Evolutionary conservation across 2,329 filamentous ascomycete genomes (phyloP).

Genomic region (Lachnellula suecica): DNA sequence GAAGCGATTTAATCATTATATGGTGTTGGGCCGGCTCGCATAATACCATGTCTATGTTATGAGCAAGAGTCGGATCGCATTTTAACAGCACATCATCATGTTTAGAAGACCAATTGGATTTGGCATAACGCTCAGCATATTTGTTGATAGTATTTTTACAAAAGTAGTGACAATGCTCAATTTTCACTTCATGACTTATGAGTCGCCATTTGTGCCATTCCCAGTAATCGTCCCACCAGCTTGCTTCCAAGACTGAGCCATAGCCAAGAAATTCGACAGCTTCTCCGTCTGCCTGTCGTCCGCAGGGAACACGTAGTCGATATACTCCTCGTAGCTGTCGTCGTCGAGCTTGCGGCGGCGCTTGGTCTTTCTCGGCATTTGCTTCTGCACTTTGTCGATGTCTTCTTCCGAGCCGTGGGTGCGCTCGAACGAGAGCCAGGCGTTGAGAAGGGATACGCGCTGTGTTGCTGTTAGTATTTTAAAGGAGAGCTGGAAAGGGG

Average conservation of each 20-base stretch:
- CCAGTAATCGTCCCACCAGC: constrained; percentile 31
- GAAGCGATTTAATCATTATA: constrained; percentile 58
- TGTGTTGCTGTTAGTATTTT: constrained; percentile 37
- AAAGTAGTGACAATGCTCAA: not conserved
- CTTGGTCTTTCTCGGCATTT: constrained; percentile 93
- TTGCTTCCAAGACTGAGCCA: constrained; percentile 71
- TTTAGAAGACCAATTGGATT: not conserved
- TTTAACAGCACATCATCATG: not conserved
- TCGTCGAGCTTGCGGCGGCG: constrained; percentile 89
- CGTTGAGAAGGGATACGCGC: constrained; percentile 85
- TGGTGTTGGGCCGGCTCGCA: no score
- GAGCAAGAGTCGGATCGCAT: no score
- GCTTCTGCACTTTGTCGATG: constrained; percentile 78
- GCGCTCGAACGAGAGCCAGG: constrained; percentile 89
- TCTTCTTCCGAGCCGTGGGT: constrained; percentile 77
- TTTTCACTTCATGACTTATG: not conserved
- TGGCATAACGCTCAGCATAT: not conserved
- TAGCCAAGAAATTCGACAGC: constrained; percentile 78
- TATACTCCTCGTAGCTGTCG: constrained; percentile 92
- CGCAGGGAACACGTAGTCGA: constrained; percentile 95
- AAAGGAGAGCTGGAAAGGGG: not conserved
- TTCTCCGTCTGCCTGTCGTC: constrained; percentile 87
- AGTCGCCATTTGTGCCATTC: constrained; percentile 15
- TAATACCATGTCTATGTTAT: no score
- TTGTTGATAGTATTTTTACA: not conserved